Conservation (phyloP, 192 early-diverging fungal species). For the Coemansia sp. region DNA sequence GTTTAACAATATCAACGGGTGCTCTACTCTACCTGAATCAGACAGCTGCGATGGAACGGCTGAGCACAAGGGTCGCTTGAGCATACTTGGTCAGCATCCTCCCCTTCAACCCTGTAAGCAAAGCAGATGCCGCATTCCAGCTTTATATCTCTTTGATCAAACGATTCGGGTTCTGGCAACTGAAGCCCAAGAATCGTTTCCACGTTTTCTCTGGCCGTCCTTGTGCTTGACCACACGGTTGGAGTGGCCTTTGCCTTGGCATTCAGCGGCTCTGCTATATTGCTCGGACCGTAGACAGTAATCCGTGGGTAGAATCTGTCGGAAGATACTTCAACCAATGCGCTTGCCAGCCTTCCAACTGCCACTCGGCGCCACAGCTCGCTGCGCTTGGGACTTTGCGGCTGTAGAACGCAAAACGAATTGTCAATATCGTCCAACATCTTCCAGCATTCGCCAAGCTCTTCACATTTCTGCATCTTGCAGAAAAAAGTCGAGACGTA, state of each 20-base stretch:
- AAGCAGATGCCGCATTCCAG: constrained; percentile 54
- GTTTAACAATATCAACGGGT: background rate
- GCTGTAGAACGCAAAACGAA: constrained; percentile 40
- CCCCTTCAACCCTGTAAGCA: constrained; percentile 19
- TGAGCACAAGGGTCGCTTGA: constrained; percentile 37
- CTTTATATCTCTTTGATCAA: constrained; percentile 27
- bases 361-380: constrained; percentile 48
- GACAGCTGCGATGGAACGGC: constrained; percentile 46
- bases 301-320: constrained; percentile 26
- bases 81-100: constrained; percentile 44
- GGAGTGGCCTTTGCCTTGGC: constrained; percentile 6
- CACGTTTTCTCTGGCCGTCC: constrained; percentile 21
- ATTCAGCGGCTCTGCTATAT: constrained; percentile 26
- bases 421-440: constrained; percentile 36
- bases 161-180: constrained; percentile 14
- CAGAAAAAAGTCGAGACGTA: background rate
- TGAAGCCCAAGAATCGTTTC: constrained; percentile 14
- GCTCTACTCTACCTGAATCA: constrained; percentile 29
- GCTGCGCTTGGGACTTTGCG: constrained; percentile 23
- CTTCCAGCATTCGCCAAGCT: constrained; percentile 23
- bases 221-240: constrained; percentile 13
- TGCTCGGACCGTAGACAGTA: constrained; percentile 37
- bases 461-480: constrained; percentile 25
- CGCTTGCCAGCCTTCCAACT: constrained; percentile 21
- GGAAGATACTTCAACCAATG: constrained; percentile 27